phyloP scores from a whole-genome alignment of 495 filamentous ascomycete species.

The Sordaria brevicollis region DNA sequence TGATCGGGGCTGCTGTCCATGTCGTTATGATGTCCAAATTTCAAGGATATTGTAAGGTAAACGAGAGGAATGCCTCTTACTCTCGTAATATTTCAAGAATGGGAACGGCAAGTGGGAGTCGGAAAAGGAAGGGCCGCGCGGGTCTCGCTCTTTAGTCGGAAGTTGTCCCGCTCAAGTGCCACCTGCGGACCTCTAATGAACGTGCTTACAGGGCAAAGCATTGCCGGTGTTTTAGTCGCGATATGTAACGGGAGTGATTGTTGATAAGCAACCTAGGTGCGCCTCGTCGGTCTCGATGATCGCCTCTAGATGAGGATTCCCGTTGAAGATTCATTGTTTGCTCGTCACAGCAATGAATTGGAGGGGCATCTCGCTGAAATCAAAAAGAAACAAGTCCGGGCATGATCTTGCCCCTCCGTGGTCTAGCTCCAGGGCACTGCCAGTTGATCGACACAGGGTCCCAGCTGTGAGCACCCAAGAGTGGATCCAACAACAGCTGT shows the following conservation, averaged over 20 bases:
- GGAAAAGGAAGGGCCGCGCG: too few species aligned
- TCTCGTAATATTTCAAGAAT: neutral
- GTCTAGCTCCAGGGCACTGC: neutral
- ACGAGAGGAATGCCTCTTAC: too few species aligned
- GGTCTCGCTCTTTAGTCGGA: neutral
- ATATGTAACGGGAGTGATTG: too few species aligned
- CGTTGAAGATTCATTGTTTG: neutral
- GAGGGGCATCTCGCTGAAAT: neutral
- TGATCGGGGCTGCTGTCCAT: neutral
- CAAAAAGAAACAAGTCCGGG: too few species aligned
- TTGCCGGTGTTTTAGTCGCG: neutral
- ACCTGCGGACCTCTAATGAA: neutral
- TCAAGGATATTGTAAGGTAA: too few species aligned
- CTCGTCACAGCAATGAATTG: neutral
- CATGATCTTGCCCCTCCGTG: neutral
- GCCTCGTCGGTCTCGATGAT: neutral
- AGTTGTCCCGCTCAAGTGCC: neutral
- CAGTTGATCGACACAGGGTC: neutral
- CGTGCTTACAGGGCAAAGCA: neutral
- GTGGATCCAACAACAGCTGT: neutral
- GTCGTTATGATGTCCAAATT: too few species aligned
- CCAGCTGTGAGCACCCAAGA: neutral
- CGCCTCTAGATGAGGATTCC: neutral
- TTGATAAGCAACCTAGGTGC: neutral
- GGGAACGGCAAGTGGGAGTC: neutral